Evolutionary conservation across 305 asterid species (phyloP), one percentile per base, ranked within the genome.

Genomic region (Fraxinus dipetala): DNA sequence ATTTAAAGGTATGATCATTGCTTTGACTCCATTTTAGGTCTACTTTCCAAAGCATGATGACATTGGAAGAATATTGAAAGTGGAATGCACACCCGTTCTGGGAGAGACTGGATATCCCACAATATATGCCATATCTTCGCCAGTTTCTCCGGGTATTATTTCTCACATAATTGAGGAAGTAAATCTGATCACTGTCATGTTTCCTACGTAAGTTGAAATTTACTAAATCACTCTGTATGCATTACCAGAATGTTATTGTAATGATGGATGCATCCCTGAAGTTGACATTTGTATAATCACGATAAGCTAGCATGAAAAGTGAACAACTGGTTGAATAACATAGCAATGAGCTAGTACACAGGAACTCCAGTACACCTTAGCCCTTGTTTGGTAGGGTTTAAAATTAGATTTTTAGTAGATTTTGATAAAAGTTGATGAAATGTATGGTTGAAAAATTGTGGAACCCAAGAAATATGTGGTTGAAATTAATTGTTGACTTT

Each of bases 21-120:
- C 82, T 80, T 32, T 28, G 83, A 78, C 80, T 83, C 78, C 80
- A n/a, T 86, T 80, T 69, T 86, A 96, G 99, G 86, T 90, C 72
- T 96, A 93, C 90, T 90, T 92, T 85, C 98, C 99, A 80, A 94
- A 91, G 84, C 92, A 72, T 76, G 93, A 88, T 67, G 97, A 94
- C 85, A 81, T 95, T 78, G 90, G 93, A 81, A 91, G 92, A 87
- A 84, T 91, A 85, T 87, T 96, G 90, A 96, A 93, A 88, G 97
- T 94, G 81, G 98, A 94, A 91, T 94, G 99, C 81, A 92, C 90
- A 48, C 94, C 98, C 5, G 63, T 89, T 67, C 88, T 93, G 83
- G 97, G 91, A 83, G 98, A 92, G 83, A 87, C 83, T 75, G 93
- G 85, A 83, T 90, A 89, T 87, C 91, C 97, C 35, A 77, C 91